Base-by-base conservation (phyloP, 805 yeast genomes). In the Saccharomycopsis capsularis region DNA sequence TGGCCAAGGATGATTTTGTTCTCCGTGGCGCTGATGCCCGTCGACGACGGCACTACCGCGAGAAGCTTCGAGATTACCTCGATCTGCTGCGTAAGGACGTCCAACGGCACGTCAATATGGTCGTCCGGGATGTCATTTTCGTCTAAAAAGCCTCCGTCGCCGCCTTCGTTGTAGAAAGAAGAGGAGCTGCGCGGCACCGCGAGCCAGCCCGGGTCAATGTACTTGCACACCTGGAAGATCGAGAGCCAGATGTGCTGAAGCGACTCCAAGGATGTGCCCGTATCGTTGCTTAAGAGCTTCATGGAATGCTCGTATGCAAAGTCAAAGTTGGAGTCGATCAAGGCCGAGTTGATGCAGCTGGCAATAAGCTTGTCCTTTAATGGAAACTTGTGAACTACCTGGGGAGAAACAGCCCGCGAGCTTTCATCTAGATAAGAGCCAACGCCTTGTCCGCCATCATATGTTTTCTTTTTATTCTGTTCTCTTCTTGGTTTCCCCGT, bases 191-290 rank as follows among this genome's bases (percentile, higher is more conserved):
- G n/a, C n/a, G n/a, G n/a, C 13, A 4, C 23, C 13, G 25, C 18
- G 43, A 52, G 36, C 55, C 55, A 52, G 6, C 16, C 16, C 3
- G 55, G 55, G 40, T 52, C 53, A n/a, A 52, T 60, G 48, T 58
- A 70, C 56, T 69, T 70, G 9, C 75, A 74, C 4, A 70, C 71
- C 52, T 71, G 76, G 49, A 68, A 71, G 44, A 70, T 68, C 16
- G 72, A 64, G 37, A 71, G 55, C 75, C 75, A 71, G 44, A 66
- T 53, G 19, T 62, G 63, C 9, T 44, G 50, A n/a, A 53, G 45
- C 3, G 50, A 47, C 4, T 44, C 45, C 19, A 44, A 35, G 3
- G 50, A 44, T 2, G 50, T 40, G 15, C 48, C 47, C 11, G 53
- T 53, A 24, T 50, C 51, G 22, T 53, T 50, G n/a, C 38, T 32